These are phyloP conservation scores for Microdochium bolleyi DNA, from an alignment of 2,329 filamentous ascomycete genomes.

Conservation along the genomic window DNA sequence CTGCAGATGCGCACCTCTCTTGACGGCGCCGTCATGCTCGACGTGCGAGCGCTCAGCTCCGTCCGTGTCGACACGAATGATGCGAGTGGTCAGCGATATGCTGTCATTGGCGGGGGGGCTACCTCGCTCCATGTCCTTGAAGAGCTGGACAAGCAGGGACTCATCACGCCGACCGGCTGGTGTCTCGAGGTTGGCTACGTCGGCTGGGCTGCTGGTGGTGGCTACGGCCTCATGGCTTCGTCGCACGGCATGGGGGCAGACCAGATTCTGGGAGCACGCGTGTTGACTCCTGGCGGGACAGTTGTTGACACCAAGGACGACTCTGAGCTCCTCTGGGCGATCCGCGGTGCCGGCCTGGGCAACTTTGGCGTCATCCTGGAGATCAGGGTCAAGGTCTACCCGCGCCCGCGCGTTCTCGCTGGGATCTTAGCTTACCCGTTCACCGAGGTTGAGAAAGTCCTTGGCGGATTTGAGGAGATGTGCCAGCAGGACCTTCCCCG, in stretches of 20 bases:
- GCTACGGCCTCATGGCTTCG: slow-evolving; percentile 3
- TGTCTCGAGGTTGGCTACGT: slow-evolving; percentile 3
- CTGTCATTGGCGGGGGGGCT: slow-evolving; percentile 3
- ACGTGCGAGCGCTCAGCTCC: slow-evolving; percentile 3
- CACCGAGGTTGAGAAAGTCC: slow-evolving; percentile 1
- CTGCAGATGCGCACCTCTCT: slow-evolving; percentile 1
- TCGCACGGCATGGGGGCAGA: slow-evolving; percentile 2
- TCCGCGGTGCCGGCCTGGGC: slow-evolving; percentile 3
- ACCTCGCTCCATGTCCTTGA: neutral
- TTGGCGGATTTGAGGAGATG: slow-evolving; percentile 2
- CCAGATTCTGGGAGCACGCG: slow-evolving; percentile 3
- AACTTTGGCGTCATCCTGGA: slow-evolving; percentile 4
- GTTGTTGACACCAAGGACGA: slow-evolving; percentile 1
- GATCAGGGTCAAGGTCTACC: slow-evolving; percentile 3
- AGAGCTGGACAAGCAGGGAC: slow-evolving; percentile 1
- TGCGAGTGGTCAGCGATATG: neutral
- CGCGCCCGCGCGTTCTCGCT: slow-evolving; percentile 1
- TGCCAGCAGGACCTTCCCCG: slow-evolving; percentile 1
- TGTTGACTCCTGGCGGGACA: slow-evolving; percentile 2
- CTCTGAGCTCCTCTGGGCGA: slow-evolving; percentile 2
- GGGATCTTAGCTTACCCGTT: slow-evolving; percentile 3
- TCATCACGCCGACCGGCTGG: slow-evolving; percentile 4
- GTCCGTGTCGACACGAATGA: neutral
- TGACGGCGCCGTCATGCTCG: slow-evolving; percentile 4
- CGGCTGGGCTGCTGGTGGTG: slow-evolving; percentile 5